These are phyloP conservation scores for Phytopythium oedochilum DNA, from an alignment of 352 stramenopile species.

Conservation along the genomic window DNA sequence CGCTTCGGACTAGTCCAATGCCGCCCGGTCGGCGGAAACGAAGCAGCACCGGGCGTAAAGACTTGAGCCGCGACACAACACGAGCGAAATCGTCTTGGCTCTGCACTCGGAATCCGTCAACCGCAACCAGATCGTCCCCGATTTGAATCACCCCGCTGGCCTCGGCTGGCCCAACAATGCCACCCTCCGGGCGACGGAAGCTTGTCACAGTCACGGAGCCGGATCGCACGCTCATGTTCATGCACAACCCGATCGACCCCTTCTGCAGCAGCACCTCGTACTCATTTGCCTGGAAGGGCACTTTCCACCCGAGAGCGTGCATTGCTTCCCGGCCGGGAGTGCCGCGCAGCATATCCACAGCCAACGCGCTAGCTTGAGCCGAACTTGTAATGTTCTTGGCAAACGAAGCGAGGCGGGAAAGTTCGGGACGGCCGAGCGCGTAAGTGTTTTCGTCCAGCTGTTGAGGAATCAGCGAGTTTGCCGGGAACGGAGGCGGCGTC, in stretches of 20 bases:
- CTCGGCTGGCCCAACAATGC: conserved; percentile 76
- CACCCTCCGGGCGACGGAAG: conserved; percentile 69
- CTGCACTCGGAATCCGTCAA: conserved; percentile 77
- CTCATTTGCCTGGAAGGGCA: conserved; percentile 60
- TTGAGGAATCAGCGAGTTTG: conserved; percentile 52
- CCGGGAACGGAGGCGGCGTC: conserved; percentile 51
- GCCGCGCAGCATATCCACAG: conserved; percentile 61
- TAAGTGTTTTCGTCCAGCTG: conserved; percentile 62
- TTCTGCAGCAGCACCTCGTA: conserved; percentile 87
- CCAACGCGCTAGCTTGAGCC: conserved; percentile 60
- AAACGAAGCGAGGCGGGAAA: conserved; percentile 44
- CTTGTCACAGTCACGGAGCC: conserved; percentile 79
- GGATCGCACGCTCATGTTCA: conserved; percentile 88
- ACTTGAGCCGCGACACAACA: conserved; percentile 81
- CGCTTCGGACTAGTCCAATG: conserved; percentile 29
- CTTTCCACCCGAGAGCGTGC: conserved; percentile 60
- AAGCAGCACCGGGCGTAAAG: conserved; percentile 64
- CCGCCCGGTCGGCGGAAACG: conserved; percentile 67
- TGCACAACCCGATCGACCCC: conserved; percentile 81
- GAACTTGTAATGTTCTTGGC: conserved; percentile 59
- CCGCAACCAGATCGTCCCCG: conserved; percentile 74
- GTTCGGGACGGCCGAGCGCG: conserved; percentile 35
- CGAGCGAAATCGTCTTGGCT: conserved; percentile 78
- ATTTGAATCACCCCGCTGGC: conserved; percentile 74
- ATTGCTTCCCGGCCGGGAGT: conserved; percentile 32